Evolutionary conservation across 768 basidiomycete genomes (phyloP), one percentile per base, ranked within the genome.

Genomic region (Psilocybe cyanescens): DNA sequence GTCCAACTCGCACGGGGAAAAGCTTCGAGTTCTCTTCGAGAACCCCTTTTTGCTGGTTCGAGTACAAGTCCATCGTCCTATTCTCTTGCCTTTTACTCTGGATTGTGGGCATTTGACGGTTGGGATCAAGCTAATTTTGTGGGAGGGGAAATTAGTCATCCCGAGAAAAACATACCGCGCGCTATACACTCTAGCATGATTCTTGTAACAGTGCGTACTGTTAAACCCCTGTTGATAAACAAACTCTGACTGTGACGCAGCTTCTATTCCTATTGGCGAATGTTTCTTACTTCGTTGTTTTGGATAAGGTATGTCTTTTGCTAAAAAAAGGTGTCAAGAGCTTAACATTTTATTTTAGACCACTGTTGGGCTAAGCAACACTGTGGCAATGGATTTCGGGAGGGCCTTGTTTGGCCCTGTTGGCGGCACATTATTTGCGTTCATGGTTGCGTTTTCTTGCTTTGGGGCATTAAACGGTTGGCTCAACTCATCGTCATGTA

Each of bases 61-160:
- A 91, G 89, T 58, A 82, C 75, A 16, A 92, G 92, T 63, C 91
- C 94, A 0, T 91, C 93, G 1, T 81, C 87, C 2, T 98, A 94
- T 76, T 93, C 96, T 5, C 79, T 98, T n/a, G 97, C 96, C 0
- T 79, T 98, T 5, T 99, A 97, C 74, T 97, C 95, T 9, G 94
- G 95, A 2, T 77, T 99, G 3, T 98, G 92, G 94, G 95, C 95
- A 1, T 95, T 94, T 65, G 95, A 95, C 73, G 97, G 97, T 0
- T 99, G 95, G 95, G 96, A 96, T 69, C 91, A 92, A 74, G 89
- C 85, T 30, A 95, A 94, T 71, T 97, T 91, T 64, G 92, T 98
- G 14, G 92, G 91, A 12, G 96, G 92, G 30, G 95, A 95, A 74
- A 92, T 98, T 78, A 77, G 81, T 57, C 85, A 90, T 61, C 88